These are phyloP conservation scores for Saccharomycopsis fermentans DNA, from an alignment of 805 yeast genomes.

Conservation along the genomic window DNA sequence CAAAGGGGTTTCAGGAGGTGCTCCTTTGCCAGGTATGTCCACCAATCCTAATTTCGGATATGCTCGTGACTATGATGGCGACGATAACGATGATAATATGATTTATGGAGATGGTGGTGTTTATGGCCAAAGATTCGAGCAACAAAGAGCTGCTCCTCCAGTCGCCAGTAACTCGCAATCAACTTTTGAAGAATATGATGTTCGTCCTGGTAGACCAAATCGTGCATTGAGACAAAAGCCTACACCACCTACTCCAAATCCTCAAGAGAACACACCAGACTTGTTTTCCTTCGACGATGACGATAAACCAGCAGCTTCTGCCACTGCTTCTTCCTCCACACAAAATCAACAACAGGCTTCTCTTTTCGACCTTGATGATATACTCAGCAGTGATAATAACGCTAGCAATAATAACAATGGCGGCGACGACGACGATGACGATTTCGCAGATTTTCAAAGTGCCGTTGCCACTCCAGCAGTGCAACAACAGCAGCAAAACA, in stretches of 20 bases:
- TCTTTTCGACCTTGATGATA: not conserved
- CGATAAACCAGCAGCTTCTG: not conserved
- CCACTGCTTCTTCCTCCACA: not conserved
- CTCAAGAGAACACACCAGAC: constrained; percentile 26
- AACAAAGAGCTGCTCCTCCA: constrained; percentile 37
- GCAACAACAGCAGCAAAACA: not conserved
- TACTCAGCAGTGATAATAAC: not conserved
- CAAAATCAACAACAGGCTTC: constrained; percentile 19
- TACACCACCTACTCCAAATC: constrained; percentile 1
- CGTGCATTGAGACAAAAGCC: constrained; percentile 4
- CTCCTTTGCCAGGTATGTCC: constrained; percentile 11
- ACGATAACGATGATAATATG: constrained; percentile 2
- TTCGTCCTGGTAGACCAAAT: constrained; percentile 18
- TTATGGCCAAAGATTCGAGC: constrained; percentile 56
- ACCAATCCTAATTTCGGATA: constrained; percentile 10
- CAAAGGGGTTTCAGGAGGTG: constrained; percentile 16
- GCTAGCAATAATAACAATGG: not conserved
- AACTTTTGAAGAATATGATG: constrained; percentile 55
- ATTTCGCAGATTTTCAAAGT: constrained; percentile 71
- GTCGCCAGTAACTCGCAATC: constrained; percentile 19
- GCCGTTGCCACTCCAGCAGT: constrained; percentile 27
- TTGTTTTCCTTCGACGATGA: constrained; percentile 37
- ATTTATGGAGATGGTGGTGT: constrained; percentile 68
- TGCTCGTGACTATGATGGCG: not conserved
- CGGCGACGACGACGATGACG: constrained; percentile 54